Base-by-base conservation (phyloP, 768 basidiomycete genomes). In the Phlebiopsis flavidoalba region DNA sequence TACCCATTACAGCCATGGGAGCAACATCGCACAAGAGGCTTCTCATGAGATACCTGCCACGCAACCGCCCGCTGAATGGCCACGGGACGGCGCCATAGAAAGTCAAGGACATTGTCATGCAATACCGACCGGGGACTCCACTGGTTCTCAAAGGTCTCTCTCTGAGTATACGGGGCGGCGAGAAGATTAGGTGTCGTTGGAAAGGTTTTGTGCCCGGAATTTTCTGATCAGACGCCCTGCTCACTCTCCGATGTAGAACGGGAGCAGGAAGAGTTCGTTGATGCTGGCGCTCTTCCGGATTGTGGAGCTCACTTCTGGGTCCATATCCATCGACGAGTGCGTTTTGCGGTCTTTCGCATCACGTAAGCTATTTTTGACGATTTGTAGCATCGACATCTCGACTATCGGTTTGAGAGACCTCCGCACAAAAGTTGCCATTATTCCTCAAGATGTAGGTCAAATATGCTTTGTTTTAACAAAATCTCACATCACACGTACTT, bases 181-280 rank as follows among this genome's bases (percentile, higher is more conserved):
- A 93, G 72, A 89, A 90, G 75, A 84, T 92, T 58, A n/a, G 90
- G 89, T 14, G 82, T 92, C 40, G 88, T 92, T 8, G 89, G 89
- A 53, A 69, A 85, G 69, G n/a, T n/a, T 77, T 51, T 7, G 70
- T 47, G 8, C 21, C 17, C 24, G n/a, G n/a, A n/a, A n/a, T 59
- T 1, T 53, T 55, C 51, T 36, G 33, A n/a, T 2, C 49, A 24
- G 53, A 50, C 35, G 55, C 11, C 43, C 37, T 40, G 60, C 51
- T 22, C 15, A 45, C 15, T 35, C 15, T 35, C 57, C 19, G 21
- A 10, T 17, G 40, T 47, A 70, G 71, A 57, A 81, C 79, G 1
- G 87, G 85, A 1, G 83, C 84, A 0, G 85, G 83, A 21, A 84
- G 66, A 82, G 80, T 0, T 85, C 85, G 0, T 75, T 92, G 57